Base-by-base conservation (phyloP, 129 eudicot genomes). In the sunflower (Helianthus annuus) region DNA sequence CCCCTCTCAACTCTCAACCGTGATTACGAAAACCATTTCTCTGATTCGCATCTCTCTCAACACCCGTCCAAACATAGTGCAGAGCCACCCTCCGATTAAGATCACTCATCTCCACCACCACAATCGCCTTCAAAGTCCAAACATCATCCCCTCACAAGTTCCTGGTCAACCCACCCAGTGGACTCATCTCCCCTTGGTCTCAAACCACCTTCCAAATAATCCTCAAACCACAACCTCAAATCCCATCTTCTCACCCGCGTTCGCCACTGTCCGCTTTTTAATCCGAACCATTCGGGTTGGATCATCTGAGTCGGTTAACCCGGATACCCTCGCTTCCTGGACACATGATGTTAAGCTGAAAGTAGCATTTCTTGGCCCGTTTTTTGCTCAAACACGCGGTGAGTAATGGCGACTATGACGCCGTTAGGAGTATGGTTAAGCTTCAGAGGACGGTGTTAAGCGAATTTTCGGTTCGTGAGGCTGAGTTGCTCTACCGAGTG, bases 61-160 rank as follows among this genome's bases (percentile, higher is more conserved):
- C 22, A 19, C 22, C 22, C 22, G 0, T 19, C 22, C 22, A 19
- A 19, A 19, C 22, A 19, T 19, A 19, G 22, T 19, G 22, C 22
- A 19, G 22, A 19, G 87, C 94, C 38, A 90, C 74, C 48, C 71
- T 90, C 7, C 85, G 68, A 51, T 73, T 90, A 19, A 77, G 85
- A 48, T 87, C 91, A 0, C 85, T 87, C 61, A 32, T 5, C 52
- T 46, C 93, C 73, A 56, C 87, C 12, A 6, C 79, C 59, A 53
- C 92, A 2, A 27, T 79, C 0, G 91, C 89, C 40, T 90, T 87
- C 83, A 90, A 87, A 59, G 48, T 90, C 70, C 96, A 87, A 70
- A 90, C 91, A 55, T 82, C 96, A 10, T 87, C 96, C 14, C 96
- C 93, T 4, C 87, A 84, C 53, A 84, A 84, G 46, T 90, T 87